Conservation (phyloP, 305 asterid genomes). For the Fraxinus angustifolia region DNA sequence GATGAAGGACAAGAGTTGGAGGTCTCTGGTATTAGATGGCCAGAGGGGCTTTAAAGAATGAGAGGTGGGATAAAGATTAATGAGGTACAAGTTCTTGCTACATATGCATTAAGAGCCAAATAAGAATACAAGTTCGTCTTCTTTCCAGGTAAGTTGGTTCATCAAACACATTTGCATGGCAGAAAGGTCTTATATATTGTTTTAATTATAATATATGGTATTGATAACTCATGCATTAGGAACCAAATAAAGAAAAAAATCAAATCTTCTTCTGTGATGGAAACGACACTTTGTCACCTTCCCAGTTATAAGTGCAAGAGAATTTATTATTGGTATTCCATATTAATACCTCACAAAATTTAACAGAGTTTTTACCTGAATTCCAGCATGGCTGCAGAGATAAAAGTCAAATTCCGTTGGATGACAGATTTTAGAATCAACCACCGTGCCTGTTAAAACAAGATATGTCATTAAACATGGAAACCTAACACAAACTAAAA, state of each 20-base stretch:
- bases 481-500: neutral
- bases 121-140: neutral
- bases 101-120: neutral
- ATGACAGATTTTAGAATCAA: conserved; percentile 94
- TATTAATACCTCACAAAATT: neutral
- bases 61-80: neutral
- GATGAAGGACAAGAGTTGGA: neutral
- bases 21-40: neutral
- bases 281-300: neutral
- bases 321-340: neutral
- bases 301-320: neutral
- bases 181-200: neutral
- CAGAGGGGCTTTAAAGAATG: neutral
- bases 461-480: neutral
- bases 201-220: neutral
- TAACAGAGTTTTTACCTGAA: conserved; percentile 55
- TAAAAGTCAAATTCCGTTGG: conserved; percentile 97
- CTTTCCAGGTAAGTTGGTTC: neutral
- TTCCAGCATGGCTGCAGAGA: conserved; percentile 97
- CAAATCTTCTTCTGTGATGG: neutral
- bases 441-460: conserved; percentile 70
- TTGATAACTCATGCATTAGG: neutral
- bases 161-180: neutral
- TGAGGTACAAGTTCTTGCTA: neutral
- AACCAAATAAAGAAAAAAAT: neutral